Base-by-base conservation (phyloP, 192 early-diverging fungal species). In the Chytriomyces sp. region DNA sequence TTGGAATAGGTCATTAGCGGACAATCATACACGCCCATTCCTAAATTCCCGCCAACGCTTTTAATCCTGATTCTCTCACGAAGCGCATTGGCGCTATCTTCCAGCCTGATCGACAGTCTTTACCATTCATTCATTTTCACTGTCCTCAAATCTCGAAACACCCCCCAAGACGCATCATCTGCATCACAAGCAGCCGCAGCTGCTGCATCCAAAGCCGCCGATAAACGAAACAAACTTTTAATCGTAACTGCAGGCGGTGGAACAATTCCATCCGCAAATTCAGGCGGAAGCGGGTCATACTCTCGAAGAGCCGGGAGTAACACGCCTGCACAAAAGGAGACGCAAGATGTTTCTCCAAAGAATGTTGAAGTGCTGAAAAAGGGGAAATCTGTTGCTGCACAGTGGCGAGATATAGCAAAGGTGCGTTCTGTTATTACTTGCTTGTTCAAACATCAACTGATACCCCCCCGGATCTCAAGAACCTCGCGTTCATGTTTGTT, bases 171-270 rank as follows among this genome's bases (percentile, higher is more conserved):
- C 1, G n/a, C 63, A 64, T 23, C 20, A 16, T 4, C 3, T 6
- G 63, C 26, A 26, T 23, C 11, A 13, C 63, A 64, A 64, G 46
- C 35, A 20, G 43, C 71, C 20, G 57, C 48, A n/a, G 9, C 61
- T 49, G 75, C 62, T 24, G 48, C 43, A 20, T 43, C 50, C 20
- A 45, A 49, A 48, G n/a, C 60, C 23, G 61, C 11, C 6, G 45
- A 28, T 8, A 69, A 69, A 6, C 46, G 50, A 6, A 77, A 62
- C 26, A 77, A 71, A 24, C 70, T 79, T 0, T 16, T 64, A 0
- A 72, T 79, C 59, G 78, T 79, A 2, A 79, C 78, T 6, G 78
- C 72, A 9, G 70, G 70, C 5, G 78, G 78, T 5, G 78, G 70
- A 2, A 66, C 72, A 1, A 45, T 79, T 7, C 48, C 71, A 28